Percentiles rank a stretch among this genome's conserved stretches.
Conservation (phyloP, 345 rosid genomes). For the Physaria fendleri region DNA sequence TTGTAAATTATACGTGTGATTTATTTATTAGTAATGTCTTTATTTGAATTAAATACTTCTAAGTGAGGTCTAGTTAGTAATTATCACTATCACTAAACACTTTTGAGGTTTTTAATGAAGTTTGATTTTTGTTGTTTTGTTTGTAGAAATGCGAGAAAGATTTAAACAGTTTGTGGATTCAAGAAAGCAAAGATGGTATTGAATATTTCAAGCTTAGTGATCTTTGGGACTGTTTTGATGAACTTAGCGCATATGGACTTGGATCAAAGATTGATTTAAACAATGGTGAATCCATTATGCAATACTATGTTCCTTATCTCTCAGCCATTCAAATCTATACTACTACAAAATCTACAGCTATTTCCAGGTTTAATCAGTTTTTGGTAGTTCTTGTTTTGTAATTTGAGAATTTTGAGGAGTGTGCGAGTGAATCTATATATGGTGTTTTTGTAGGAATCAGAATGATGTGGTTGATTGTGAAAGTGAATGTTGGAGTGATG, state of each 20-base stretch:
- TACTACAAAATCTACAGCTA: conserved; percentile 31
- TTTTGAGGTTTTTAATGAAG: neutral
- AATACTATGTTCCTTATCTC: conserved; percentile 64
- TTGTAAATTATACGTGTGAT: neutral
- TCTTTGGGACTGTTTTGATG: conserved; percentile 64
- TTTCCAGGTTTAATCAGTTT: conserved; percentile 38
- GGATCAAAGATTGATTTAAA: conserved; percentile 34
- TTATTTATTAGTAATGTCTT: neutral
- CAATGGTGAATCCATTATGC: conserved; percentile 37
- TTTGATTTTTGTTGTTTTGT: neutral
- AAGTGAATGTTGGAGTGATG: conserved; percentile 63
- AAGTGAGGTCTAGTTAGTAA: neutral
- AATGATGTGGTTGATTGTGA: conserved; percentile 39
- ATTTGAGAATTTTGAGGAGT: too few species aligned
- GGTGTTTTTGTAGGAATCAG: conserved; percentile 30
- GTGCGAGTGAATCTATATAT: neutral
- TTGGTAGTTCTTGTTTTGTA: too few species aligned
- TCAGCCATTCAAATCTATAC: conserved; percentile 69
- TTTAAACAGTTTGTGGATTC: conserved; percentile 52
- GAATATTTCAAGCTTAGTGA: conserved; percentile 56
- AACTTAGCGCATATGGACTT: conserved; percentile 72
- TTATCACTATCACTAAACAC: conserved; percentile 2
- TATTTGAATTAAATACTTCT: neutral
- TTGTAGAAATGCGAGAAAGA: conserved; percentile 41
- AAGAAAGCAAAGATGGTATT: conserved; percentile 36